Percentiles rank a stretch among this genome's conserved stretches.
Conservation (phyloP, 164 flowering plant genomes). For the Aristolochia contorta region DNA sequence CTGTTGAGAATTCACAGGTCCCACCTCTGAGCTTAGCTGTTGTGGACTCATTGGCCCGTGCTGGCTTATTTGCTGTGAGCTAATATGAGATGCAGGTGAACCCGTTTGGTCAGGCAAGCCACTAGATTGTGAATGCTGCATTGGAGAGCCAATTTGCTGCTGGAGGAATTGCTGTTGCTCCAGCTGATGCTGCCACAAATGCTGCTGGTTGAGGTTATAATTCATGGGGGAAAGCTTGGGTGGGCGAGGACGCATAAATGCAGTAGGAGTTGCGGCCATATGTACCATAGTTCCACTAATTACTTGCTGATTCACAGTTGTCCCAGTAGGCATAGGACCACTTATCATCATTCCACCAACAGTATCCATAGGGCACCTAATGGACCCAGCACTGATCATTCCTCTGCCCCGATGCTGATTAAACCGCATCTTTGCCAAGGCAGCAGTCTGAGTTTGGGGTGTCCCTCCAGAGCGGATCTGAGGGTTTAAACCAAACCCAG, state of each 20-base stretch:
- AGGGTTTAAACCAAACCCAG: slow-evolving; percentile 26
- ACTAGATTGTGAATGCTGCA: slow-evolving; percentile 17
- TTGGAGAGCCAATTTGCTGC: slow-evolving; percentile 47
- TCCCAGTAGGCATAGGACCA: slow-evolving; percentile 40
- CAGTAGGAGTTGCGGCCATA: slow-evolving; percentile 45
- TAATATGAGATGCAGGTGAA: slow-evolving; percentile 35
- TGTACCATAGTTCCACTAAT: slow-evolving; percentile 34
- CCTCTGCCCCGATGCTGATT: slow-evolving; percentile 16
- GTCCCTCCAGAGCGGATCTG: slow-evolving; percentile 36
- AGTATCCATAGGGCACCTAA: slow-evolving; percentile 2
- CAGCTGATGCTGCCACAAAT: slow-evolving; percentile 14
- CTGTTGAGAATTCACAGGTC: slow-evolving; percentile 5
- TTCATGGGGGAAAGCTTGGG: slow-evolving; percentile 50
- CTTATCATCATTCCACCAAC: slow-evolving; percentile 42
- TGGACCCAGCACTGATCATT: slow-evolving; percentile 25
- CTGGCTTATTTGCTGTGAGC: slow-evolving; percentile 53
- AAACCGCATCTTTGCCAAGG: slow-evolving; percentile 37
- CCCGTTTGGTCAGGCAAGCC: slow-evolving; percentile 7
- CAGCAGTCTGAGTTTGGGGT: slow-evolving; percentile 27
- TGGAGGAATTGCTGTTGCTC: slow-evolving; percentile 12
- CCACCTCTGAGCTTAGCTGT: slow-evolving; percentile 49
- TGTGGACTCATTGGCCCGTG: slow-evolving; percentile 60
- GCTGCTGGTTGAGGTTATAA: slow-evolving; percentile 52
- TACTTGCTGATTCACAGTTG: slow-evolving; percentile 56
- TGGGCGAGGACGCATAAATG: slow-evolving; percentile 74